phyloP scores from a whole-genome alignment of 2,329 filamentous ascomycete species.

The Cercospora canescens region DNA sequence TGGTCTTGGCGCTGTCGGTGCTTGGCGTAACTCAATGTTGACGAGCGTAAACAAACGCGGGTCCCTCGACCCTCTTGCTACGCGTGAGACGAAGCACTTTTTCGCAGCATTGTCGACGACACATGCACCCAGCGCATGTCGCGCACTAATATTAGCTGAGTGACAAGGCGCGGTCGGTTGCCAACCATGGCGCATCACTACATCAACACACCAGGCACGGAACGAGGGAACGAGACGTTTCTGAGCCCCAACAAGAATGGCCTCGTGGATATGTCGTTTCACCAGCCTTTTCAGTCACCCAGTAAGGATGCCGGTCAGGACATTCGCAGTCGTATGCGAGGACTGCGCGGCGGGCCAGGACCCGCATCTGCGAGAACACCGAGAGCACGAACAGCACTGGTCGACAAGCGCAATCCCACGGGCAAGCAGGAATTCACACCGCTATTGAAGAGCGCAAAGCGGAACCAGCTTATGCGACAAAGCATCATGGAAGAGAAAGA shows the following conservation, averaged over 20 bases:
- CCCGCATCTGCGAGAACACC: constrained; percentile 58
- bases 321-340: constrained; percentile 72
- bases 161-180: background rate
- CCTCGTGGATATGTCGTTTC: constrained; percentile 77
- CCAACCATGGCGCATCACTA: constrained; percentile 47
- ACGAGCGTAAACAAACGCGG: constrained; percentile 9
- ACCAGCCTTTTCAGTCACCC: constrained; percentile 82
- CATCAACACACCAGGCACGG: constrained; percentile 84
- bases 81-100: constrained; percentile 1
- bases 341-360: constrained; percentile 54
- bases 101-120: background rate
- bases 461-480: constrained; percentile 57
- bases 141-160: background rate
- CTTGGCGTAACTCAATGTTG: background rate
- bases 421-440: constrained; percentile 85
- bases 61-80: background rate
- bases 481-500: constrained; percentile 40
- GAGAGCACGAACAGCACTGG: constrained; percentile 68
- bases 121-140: background rate
- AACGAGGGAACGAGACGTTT: constrained; percentile 80
- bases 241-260: constrained; percentile 54
- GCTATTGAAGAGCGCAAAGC: constrained; percentile 78
- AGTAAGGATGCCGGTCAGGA: constrained; percentile 67
- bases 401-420: constrained; percentile 61
- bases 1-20: background rate